Conservation (phyloP, 257 asterid species). For the Fraxinus pennsylvanica region DNA sequence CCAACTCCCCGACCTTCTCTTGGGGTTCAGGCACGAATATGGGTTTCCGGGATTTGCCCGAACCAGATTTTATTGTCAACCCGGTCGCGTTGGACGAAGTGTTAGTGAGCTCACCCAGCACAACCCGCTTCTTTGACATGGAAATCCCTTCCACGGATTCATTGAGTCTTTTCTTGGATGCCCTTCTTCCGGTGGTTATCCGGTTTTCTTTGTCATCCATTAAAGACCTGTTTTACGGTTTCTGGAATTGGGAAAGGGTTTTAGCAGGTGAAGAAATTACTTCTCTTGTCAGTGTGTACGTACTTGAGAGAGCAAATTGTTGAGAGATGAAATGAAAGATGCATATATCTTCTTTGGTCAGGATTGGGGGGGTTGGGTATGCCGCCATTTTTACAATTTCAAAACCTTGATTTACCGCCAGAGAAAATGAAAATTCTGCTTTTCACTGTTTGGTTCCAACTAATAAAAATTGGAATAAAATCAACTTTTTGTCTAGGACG, state of each 20-base stretch:
- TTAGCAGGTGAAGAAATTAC: neutral
- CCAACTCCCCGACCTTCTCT: neutral
- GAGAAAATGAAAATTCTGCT: no score
- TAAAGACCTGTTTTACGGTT: constrained; percentile 31
- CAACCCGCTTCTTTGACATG: constrained; percentile 51
- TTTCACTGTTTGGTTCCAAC: no score
- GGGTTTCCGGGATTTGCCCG: constrained; percentile 26
- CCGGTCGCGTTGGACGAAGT: constrained; percentile 18
- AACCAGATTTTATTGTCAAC: constrained; percentile 19
- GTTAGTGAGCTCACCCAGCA: constrained; percentile 68
- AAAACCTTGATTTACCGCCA: constrained; percentile 31
- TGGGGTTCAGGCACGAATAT: constrained; percentile 4
- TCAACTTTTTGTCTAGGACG: no score
- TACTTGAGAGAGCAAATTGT: neutral
- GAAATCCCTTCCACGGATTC: constrained; percentile 34
- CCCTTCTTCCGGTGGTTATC: constrained; percentile 16
- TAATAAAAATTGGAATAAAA: no score
- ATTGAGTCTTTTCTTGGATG: constrained; percentile 46
- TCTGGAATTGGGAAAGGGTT: neutral
- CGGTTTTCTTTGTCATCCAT: constrained; percentile 46
- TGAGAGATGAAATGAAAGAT: neutral
- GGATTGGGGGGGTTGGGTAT: neutral
- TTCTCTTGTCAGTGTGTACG: neutral
- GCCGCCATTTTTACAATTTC: constrained; percentile 46
- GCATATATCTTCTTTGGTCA: constrained; percentile 1